phyloP scores from a whole-genome alignment of 257 asterid species.

The Verbascum thapsus region DNA sequence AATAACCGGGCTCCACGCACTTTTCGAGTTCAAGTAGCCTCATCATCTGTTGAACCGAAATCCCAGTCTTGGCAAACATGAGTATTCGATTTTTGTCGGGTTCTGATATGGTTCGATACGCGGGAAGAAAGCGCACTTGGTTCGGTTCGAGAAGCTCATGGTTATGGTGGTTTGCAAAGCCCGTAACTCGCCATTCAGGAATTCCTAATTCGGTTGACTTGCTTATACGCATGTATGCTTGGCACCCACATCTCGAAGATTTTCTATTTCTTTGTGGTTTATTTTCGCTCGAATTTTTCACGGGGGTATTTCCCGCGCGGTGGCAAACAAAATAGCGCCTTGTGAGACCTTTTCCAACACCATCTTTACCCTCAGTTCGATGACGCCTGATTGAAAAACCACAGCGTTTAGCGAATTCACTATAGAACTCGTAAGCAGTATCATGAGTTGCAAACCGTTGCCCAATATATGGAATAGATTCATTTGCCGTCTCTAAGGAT shows the following conservation, averaged over 20 bases:
- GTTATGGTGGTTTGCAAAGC: slow-evolving; percentile 88
- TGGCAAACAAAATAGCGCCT: slow-evolving; percentile 98
- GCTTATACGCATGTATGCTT: slow-evolving; percentile 95
- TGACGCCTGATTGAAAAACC: slow-evolving; percentile 97
- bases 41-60: slow-evolving; percentile 98
- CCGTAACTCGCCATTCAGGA: slow-evolving; percentile 93
- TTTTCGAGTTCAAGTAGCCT: slow-evolving; percentile 93
- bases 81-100: slow-evolving; percentile 84
- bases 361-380: slow-evolving; percentile 95
- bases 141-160: slow-evolving; percentile 93
- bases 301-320: slow-evolving; percentile 95
- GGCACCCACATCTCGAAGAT: slow-evolving; percentile 97
- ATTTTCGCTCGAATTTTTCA: slow-evolving; percentile 56
- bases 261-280: slow-evolving; percentile 92
- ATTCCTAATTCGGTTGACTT: slow-evolving; percentile 74
- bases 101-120: slow-evolving; percentile 90
- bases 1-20: slow-evolving; percentile 84
- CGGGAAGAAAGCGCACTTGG: slow-evolving; percentile 99
- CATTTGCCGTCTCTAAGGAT: slow-evolving; percentile 59
- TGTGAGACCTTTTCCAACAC: slow-evolving; percentile 96
- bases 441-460: slow-evolving; percentile 84
- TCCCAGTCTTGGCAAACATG: slow-evolving; percentile 96
- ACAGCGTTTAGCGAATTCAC: slow-evolving; percentile 79
- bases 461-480: slow-evolving; percentile 74
- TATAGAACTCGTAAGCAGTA: slow-evolving; percentile 87